Percentiles rank a stretch among this genome's conserved stretches.
Evolutionary conservation across 1,284 basidiomycete species (phyloP).

Genomic region (Sporisorium exsertum): DNA sequence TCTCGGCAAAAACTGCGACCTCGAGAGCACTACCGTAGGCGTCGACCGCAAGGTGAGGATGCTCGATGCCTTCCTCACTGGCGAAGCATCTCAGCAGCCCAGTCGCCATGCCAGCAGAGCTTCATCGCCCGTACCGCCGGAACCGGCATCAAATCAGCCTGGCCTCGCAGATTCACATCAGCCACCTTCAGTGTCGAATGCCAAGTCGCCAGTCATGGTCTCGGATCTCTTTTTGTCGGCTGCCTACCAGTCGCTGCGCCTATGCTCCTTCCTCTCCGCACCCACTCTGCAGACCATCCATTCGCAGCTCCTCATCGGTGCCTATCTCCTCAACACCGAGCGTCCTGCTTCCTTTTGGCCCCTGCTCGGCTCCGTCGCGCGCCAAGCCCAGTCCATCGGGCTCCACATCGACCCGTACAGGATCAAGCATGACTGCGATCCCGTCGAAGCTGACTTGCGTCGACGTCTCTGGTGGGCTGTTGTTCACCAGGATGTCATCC

Average conservation of each 20-base stretch:
- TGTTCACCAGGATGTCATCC: conserved; percentile 47
- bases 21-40: conserved; percentile 32
- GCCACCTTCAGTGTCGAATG: not conserved
- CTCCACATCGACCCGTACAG: conserved; percentile 47
- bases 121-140: conserved; percentile 8
- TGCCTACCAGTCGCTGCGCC: conserved; percentile 44
- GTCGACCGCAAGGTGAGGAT: conserved; percentile 40
- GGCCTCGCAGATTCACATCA: not conserved
- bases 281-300: conserved; percentile 51
- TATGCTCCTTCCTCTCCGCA: conserved; percentile 45
- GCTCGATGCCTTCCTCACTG: conserved; percentile 33
- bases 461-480: conserved; percentile 50
- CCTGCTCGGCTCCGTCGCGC: conserved; percentile 37
- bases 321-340: conserved; percentile 49
- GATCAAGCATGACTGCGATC: conserved; percentile 36
- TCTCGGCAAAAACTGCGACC: conserved; percentile 45
- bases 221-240: conserved; percentile 48
- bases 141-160: not conserved
- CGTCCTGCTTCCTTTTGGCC: conserved; percentile 48
- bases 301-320: conserved; percentile 49
- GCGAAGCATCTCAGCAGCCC: conserved; percentile 30
- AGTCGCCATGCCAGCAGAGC: conserved; percentile 28
- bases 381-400: conserved; percentile 51
- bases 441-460: conserved; percentile 37
- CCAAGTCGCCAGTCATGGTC: conserved; percentile 35